A percentile compares a stretch with the other conserved stretches of the same genome.
phyloP scores from a whole-genome alignment of 805 yeast genomes.

The Lipomyces oligophaga region DNA sequence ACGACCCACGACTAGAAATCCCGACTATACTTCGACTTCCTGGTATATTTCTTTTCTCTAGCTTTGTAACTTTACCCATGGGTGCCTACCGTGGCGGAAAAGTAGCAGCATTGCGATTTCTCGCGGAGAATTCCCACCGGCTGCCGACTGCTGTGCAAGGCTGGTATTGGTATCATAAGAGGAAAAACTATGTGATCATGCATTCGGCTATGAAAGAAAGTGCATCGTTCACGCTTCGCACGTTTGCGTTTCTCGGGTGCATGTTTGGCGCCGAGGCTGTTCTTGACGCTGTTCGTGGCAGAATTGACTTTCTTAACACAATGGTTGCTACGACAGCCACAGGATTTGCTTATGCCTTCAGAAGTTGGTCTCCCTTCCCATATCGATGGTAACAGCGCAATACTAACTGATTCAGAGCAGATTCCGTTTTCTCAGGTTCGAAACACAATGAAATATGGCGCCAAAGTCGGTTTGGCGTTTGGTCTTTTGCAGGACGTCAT shows the following conservation, averaged over 20 bases:
- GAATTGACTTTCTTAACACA: conserved; percentile 60
- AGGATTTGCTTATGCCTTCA: conserved; percentile 52
- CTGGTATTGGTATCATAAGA: conserved; percentile 84
- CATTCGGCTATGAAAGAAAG: conserved; percentile 45
- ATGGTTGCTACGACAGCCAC: conserved; percentile 51
- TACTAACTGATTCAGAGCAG: conserved; percentile 4
- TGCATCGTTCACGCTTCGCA: conserved; percentile 2
- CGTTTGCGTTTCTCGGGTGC: conserved; percentile 5
- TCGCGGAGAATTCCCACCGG: conserved; percentile 80
- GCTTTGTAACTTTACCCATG: conserved; percentile 29
- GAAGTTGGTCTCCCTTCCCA: conserved; percentile 35
- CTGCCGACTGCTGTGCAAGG: conserved; percentile 74
- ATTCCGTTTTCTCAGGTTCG: conserved; percentile 31
- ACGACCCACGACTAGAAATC: conserved; percentile 13
- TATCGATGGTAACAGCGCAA: too few relatives aligned
- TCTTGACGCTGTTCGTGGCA: conserved; percentile 52
- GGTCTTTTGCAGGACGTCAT: conserved; percentile 68
- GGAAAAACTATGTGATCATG: conserved; percentile 72
- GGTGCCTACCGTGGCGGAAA: conserved; percentile 63
- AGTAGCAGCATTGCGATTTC: conserved; percentile 52
- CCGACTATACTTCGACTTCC: conserved; percentile 14
- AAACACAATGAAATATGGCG: conserved; percentile 46
- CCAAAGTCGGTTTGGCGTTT: conserved; percentile 52
- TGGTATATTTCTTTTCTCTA: conserved; percentile 3
- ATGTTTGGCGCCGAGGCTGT: conserved; percentile 56